Percentiles rank a stretch among this genome's conserved stretches.
phyloP scores from a whole-genome alignment of 2,329 filamentous ascomycete genomes.

The Chaetomium sp. region DNA sequence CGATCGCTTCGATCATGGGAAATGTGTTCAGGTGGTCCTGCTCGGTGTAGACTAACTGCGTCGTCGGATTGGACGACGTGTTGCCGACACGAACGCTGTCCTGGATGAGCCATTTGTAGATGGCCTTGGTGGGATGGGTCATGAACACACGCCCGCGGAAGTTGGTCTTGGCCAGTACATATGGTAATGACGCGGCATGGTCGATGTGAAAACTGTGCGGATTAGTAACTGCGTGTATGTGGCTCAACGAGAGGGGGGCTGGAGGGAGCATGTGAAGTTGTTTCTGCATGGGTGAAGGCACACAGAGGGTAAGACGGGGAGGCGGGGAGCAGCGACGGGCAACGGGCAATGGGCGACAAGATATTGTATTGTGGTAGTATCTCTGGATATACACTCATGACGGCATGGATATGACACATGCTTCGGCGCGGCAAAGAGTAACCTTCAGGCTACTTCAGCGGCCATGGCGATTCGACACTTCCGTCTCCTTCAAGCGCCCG shows the following conservation, averaged over 20 bases:
- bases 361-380: constrained; percentile 24
- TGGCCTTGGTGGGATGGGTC: constrained; percentile 98
- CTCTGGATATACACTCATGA: constrained; percentile 24
- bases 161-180: constrained; percentile 95
- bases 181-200: constrained; percentile 96
- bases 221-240: constrained; percentile 19
- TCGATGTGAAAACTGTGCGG: constrained; percentile 84
- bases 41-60: constrained; percentile 86
- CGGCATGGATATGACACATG: constrained; percentile 19
- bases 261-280: background rate
- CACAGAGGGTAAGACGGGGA: constrained; percentile 13
- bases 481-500: constrained; percentile 5
- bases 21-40: constrained; percentile 92
- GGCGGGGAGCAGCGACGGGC: constrained; percentile 11
- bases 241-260: background rate
- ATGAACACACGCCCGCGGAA: constrained; percentile 97
- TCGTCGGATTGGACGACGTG: constrained; percentile 54
- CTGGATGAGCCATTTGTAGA: constrained; percentile 99
- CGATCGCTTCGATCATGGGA: constrained; percentile 90
- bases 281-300: constrained; percentile 8
- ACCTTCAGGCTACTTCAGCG: constrained; percentile 1
- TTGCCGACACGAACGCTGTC: constrained; percentile 89
- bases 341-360: constrained; percentile 15
- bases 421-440: constrained; percentile 8
- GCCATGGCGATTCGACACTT: background rate